A percentile compares a stretch with the other conserved stretches of the same genome.
These are phyloP conservation scores for Brachypodium distachyon DNA, from an alignment of 202 grass and related monocot genomes.

Conservation along the genomic window DNA sequence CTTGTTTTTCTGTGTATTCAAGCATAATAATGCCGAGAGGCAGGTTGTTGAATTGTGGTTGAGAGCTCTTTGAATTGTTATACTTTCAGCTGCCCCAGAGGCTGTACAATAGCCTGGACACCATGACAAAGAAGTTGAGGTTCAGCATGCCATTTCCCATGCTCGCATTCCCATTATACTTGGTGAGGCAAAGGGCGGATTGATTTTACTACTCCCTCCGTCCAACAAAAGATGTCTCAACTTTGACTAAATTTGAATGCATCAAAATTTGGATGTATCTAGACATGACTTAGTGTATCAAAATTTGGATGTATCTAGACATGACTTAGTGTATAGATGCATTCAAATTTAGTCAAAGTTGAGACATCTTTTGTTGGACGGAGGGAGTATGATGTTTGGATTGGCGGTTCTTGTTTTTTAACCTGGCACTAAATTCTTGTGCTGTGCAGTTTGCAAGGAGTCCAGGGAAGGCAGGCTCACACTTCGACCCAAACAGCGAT, in stretches of 20 bases:
- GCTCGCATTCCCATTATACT: conserved; percentile 90
- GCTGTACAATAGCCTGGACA: conserved; percentile 68
- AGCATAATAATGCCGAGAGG: not conserved
- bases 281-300: too few relatives aligned
- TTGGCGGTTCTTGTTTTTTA: not conserved
- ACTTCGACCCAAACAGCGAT: conserved; percentile 70
- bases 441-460: conserved; percentile 56
- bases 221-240: too few relatives aligned
- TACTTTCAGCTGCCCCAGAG: conserved; percentile 68
- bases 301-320: too few relatives aligned
- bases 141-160: conserved; percentile 84
- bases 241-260: too few relatives aligned
- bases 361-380: too few relatives aligned
- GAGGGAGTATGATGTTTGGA: not conserved
- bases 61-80: conserved; percentile 19
- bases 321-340: too few relatives aligned
- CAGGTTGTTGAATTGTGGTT: not conserved
- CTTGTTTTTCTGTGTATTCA: not conserved
- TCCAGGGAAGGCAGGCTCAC: conserved; percentile 80
- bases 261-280: too few relatives aligned
- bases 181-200: conserved; percentile 46
- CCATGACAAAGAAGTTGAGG: conserved; percentile 42
- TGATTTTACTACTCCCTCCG: not conserved
- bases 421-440: conserved; percentile 8
- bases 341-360: too few relatives aligned